Percentiles rank a stretch among this genome's conserved stretches.
phyloP scores from a whole-genome alignment of 306 rosid genomes.

The Citrullus colocynthis region DNA sequence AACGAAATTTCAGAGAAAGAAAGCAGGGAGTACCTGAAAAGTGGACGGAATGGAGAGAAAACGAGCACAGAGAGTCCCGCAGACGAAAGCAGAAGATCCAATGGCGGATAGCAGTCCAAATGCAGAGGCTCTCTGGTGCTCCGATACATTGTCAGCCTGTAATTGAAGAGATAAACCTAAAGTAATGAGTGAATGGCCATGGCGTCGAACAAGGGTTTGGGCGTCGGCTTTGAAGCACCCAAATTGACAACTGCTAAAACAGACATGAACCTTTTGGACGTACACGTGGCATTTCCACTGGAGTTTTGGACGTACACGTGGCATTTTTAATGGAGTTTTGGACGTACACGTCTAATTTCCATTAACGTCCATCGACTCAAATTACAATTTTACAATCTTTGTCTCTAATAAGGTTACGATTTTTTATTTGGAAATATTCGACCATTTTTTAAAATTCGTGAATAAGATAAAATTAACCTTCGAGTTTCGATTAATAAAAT shows the following conservation, averaged over 20 bases:
- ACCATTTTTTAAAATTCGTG: too few relatives aligned
- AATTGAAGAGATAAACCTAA: not conserved
- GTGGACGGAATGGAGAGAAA: slow-evolving; percentile 56
- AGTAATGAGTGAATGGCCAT: not conserved
- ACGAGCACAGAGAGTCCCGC: slow-evolving; percentile 73
- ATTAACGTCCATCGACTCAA: too few relatives aligned
- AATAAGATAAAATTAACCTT: too few relatives aligned
- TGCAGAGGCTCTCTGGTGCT: slow-evolving; percentile 44
- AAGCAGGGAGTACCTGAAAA: slow-evolving; percentile 42
- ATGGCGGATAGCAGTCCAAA: slow-evolving; percentile 73
- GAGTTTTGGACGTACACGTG: too few relatives aligned
- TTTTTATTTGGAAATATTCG: too few relatives aligned
- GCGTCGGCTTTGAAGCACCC: not conserved
- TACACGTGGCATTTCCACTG: too few relatives aligned
- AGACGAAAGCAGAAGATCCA: slow-evolving; percentile 60
- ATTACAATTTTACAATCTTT: too few relatives aligned
- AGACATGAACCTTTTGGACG: too few relatives aligned
- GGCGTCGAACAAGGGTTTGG: not conserved
- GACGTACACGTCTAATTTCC: too few relatives aligned
- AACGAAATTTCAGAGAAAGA: not conserved
- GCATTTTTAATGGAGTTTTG: too few relatives aligned
- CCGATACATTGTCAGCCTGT: slow-evolving; percentile 85
- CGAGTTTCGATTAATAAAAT: too few relatives aligned
- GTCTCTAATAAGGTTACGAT: too few relatives aligned
- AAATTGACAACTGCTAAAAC: not conserved